Conservation (phyloP, 768 basidiomycete species). For the Tricholoma saponaceum region DNA sequence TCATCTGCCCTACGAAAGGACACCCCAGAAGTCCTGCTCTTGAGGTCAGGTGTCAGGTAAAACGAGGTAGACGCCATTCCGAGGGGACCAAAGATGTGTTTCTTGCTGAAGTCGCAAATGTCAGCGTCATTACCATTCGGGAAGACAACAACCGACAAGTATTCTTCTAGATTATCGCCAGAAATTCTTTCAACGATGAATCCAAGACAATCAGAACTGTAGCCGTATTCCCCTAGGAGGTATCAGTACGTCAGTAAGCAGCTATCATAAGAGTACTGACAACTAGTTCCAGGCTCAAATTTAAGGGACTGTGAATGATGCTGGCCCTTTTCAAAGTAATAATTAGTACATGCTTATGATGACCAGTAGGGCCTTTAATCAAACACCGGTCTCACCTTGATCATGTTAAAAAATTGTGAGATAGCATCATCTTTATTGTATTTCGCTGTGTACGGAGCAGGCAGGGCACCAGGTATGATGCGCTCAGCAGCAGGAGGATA, state of each 20-base stretch:
- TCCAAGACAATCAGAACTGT: slow-evolving; percentile 16
- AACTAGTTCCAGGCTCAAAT: slow-evolving; percentile 27
- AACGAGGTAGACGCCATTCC: slow-evolving; percentile 17
- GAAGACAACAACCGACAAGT: no score
- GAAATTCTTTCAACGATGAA: no score
- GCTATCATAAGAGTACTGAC: slow-evolving; percentile 8
- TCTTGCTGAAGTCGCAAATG: slow-evolving; percentile 8
- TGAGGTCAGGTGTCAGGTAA: slow-evolving; percentile 13
- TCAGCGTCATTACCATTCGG: no score
- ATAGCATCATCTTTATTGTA: slow-evolving; percentile 16
- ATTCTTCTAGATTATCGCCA: no score
- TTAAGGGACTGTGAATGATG: slow-evolving; percentile 19
- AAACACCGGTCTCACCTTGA: slow-evolving; percentile 9
- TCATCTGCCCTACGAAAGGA: slow-evolving; percentile 10
- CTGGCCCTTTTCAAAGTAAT: slow-evolving; percentile 17
- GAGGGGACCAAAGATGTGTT: slow-evolving; percentile 19
- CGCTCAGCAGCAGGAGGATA: slow-evolving; percentile 7
- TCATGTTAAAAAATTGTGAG: slow-evolving; percentile 8
- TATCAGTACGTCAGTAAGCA: not conserved
- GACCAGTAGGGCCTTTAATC: no score
- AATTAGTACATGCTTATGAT: no score
- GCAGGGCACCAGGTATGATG: slow-evolving; percentile 3
- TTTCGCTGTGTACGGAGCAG: slow-evolving; percentile 1
- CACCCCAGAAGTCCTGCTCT: slow-evolving; percentile 7
- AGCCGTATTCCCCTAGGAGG: slow-evolving; percentile 21